Evolutionary conservation across 441 rosid species (phyloP), one percentile per base, ranked within the genome.

Genomic region (Viola pubescens): DNA sequence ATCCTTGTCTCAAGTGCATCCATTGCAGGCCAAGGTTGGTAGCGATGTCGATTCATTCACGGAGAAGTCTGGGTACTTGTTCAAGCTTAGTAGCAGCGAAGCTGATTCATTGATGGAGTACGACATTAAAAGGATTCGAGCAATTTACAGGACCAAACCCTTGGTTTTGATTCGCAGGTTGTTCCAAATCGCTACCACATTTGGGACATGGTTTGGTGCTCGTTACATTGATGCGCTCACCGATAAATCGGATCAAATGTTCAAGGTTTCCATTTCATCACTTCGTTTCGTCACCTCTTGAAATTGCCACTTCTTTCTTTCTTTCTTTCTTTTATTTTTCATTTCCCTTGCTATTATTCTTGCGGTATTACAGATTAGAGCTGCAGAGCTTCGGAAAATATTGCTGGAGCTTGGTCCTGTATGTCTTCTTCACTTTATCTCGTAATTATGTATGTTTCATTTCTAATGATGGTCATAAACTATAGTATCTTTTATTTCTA

Each of bases 371-470:
- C 81, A 91, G 96, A 78, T 82, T 65, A 85, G 98, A 79, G 98
- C 96, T 55, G 88, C 83, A 46, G 86, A 88, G 77, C 89, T 91
- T 70, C 80, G 98, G 73, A 75, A 74, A 70, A 76, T 88, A 61
- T 77, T 91, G 63, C 77, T 78, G 65, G 95, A 88, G 63, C 87
- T 91, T 51, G 98, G 98, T 44, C 98, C 96, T 67, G 98, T 91
- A 85, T 34, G 94, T 67, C 48, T 48, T 67, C 16, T 42, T 19
- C 26, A 4, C 42, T 69, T 63, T 52, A 50, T 12, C 41, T 61
- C 37, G 19, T 45, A n/a, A 16, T 44, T 10, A 42, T 16, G 47
- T 58, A 1, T 26, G 50, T 58, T 52, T 44, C 49, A 3, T 56
- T 46, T 54, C 19, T 39, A 69, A 6, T 16, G 9, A 38, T 54